A percentile compares a stretch with the other conserved stretches of the same genome.
These are phyloP conservation scores for Aspergillus fischeri DNA, from an alignment of 2,329 filamentous ascomycete genomes.

Conservation along the genomic window DNA sequence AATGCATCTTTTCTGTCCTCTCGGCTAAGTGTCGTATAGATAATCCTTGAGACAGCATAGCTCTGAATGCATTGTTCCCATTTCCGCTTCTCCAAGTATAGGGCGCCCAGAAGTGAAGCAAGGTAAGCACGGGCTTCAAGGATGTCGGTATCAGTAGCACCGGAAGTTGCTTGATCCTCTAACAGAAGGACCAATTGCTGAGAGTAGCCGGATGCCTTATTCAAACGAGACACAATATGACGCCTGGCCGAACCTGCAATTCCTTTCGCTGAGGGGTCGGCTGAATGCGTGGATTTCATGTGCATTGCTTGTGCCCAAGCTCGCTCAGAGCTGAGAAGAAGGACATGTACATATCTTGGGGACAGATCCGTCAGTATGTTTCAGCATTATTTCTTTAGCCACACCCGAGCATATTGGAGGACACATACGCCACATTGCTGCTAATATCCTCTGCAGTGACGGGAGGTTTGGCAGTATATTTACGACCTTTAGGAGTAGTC, in stretches of 20 bases:
- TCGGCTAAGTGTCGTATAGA: constrained; percentile 72
- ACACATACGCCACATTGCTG: constrained; percentile 67
- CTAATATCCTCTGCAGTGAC: constrained; percentile 72
- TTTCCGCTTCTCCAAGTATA: constrained; percentile 79
- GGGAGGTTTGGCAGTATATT: constrained; percentile 68
- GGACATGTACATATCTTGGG: constrained; percentile 67
- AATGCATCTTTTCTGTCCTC: constrained; percentile 68
- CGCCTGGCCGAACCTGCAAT: constrained; percentile 75
- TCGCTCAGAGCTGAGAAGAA: constrained; percentile 81
- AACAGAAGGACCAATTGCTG: constrained; percentile 64
- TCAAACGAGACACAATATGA: constrained; percentile 82
- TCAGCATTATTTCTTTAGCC: background rate
- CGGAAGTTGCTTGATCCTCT: constrained; percentile 57
- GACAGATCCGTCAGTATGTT: constrained; percentile 10
- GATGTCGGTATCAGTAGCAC: constrained; percentile 65
- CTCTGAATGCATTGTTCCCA: constrained; percentile 75
- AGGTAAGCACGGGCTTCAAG: constrained; percentile 85
- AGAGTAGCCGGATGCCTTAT: constrained; percentile 71
- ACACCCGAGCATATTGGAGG: background rate
- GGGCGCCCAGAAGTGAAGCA: constrained; percentile 69
- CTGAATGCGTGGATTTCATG: constrained; percentile 77
- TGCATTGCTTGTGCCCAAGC: constrained; percentile 96
- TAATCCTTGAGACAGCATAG: constrained; percentile 72
- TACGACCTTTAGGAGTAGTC: constrained; percentile 78
- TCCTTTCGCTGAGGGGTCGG: constrained; percentile 67